A percentile compares a stretch with the other conserved stretches of the same genome.
phyloP scores from a whole-genome alignment of 495 filamentous ascomycete genomes.

The Lasiosphaeria ovina region DNA sequence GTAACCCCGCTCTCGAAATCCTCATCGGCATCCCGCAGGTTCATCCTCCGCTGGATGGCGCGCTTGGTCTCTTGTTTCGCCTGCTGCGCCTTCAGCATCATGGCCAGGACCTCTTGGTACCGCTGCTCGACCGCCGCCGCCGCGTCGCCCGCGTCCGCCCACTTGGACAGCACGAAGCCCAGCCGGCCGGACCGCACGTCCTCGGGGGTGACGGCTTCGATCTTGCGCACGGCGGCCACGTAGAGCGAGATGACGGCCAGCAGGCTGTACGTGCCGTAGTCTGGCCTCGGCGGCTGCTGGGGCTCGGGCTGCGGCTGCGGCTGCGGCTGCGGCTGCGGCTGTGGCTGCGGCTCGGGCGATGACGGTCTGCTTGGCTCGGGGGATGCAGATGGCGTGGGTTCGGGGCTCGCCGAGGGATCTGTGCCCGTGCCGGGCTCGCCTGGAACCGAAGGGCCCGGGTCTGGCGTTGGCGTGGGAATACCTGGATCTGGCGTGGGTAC shows the following conservation, averaged over 20 bases:
- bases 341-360: too few relatives aligned
- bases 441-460: too few relatives aligned
- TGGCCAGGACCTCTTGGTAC: neutral
- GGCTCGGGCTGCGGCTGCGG: too few relatives aligned
- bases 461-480: neutral
- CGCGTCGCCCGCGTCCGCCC: neutral
- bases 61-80: neutral
- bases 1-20: neutral
- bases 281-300: neutral
- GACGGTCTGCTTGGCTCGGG: too few relatives aligned
- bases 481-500: neutral
- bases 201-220: neutral
- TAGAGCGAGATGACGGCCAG: neutral
- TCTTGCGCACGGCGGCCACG: neutral
- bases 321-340: too few relatives aligned
- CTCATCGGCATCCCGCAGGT: neutral
- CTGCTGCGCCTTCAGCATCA: neutral
- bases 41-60: neutral
- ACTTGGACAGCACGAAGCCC: neutral
- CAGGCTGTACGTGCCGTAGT: neutral
- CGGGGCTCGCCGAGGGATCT: too few relatives aligned
- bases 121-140: neutral
- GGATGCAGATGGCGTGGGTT: too few relatives aligned
- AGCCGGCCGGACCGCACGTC: neutral
- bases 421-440: too few relatives aligned